Conservation (phyloP, 2,329 filamentous ascomycete species). For the Helotiales sp. region DNA sequence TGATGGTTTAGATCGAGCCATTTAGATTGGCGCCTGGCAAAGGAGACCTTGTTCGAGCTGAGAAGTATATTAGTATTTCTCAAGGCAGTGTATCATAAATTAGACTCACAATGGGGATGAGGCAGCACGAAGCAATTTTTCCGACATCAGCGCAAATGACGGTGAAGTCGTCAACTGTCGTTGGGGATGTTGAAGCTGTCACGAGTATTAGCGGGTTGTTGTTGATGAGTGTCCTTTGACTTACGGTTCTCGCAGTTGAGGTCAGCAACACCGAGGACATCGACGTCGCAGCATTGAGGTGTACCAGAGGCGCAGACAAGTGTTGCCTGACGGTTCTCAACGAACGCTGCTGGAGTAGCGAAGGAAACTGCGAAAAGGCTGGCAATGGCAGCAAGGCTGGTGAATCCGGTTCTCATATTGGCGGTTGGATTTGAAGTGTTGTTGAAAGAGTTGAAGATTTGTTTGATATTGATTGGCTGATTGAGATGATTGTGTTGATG, state of each 20-base stretch:
- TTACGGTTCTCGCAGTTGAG: conserved; percentile 57
- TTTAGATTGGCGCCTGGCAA: conserved; percentile 25
- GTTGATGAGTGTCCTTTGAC: conserved; percentile 26
- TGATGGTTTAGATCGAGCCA: too few relatives aligned
- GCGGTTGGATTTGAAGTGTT: conserved; percentile 2
- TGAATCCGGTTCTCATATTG: conserved; percentile 28
- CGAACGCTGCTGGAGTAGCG: conserved; percentile 31
- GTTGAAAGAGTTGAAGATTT: conserved; percentile 6
- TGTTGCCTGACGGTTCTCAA: conserved; percentile 38
- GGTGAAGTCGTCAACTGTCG: conserved; percentile 42
- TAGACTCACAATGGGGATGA: conserved; percentile 46
- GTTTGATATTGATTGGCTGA: conserved; percentile 4
- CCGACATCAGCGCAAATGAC: conserved; percentile 28
- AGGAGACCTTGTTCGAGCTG: conserved; percentile 35
- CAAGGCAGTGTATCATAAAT: not conserved
- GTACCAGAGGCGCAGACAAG: conserved; percentile 44
- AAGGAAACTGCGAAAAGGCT: conserved; percentile 31
- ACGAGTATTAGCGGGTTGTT: not conserved
- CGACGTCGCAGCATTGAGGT: conserved; percentile 60
- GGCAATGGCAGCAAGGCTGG: conserved; percentile 13
- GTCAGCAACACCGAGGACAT: conserved; percentile 57
- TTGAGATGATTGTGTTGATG: conserved; percentile 6
- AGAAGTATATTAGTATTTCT: not conserved
- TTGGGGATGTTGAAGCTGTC: conserved; percentile 39
- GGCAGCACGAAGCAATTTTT: conserved; percentile 52